Evolutionary conservation across 2,329 filamentous ascomycete genomes (phyloP).

Genomic region (Aspergillus fructus): DNA sequence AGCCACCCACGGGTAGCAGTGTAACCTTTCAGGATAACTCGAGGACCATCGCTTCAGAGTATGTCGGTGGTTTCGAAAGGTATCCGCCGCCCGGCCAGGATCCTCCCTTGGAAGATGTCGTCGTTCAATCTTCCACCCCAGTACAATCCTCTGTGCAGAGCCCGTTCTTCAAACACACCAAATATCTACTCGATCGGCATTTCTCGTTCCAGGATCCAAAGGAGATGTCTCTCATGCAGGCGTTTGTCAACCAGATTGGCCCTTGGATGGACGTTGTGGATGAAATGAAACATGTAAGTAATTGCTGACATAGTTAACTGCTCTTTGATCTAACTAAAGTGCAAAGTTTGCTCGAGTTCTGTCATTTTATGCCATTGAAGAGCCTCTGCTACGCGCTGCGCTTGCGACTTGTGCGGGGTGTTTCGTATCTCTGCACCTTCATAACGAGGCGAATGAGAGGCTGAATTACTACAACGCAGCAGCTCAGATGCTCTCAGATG

Average conservation of each 20-base stretch:
- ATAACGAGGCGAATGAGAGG: constrained; percentile 74
- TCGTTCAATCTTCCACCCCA: constrained; percentile 28
- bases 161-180: constrained; percentile 34
- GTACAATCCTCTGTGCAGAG: constrained; percentile 30
- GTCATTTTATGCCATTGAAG: constrained; percentile 77
- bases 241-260: constrained; percentile 86
- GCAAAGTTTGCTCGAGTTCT: constrained; percentile 71
- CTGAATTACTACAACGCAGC: constrained; percentile 82
- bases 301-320: background rate
- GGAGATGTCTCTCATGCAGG: constrained; percentile 85
- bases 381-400: constrained; percentile 86
- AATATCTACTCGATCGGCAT: constrained; percentile 45
- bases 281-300: constrained; percentile 67
- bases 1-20: constrained; percentile 64
- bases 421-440: constrained; percentile 70
- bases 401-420: constrained; percentile 85
- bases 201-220: constrained; percentile 72
- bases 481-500: constrained; percentile 72
- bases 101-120: constrained; percentile 24
- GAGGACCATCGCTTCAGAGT: constrained; percentile 84
- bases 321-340: constrained; percentile 17
- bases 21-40: constrained; percentile 88
- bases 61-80: constrained; percentile 71
- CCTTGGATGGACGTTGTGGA: constrained; percentile 95
- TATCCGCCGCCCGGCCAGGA: constrained; percentile 62